Percentiles rank a stretch among this genome's conserved stretches.
phyloP scores from a whole-genome alignment of 495 filamentous ascomycete genomes.

The Amphirosellinia nigrospora region DNA sequence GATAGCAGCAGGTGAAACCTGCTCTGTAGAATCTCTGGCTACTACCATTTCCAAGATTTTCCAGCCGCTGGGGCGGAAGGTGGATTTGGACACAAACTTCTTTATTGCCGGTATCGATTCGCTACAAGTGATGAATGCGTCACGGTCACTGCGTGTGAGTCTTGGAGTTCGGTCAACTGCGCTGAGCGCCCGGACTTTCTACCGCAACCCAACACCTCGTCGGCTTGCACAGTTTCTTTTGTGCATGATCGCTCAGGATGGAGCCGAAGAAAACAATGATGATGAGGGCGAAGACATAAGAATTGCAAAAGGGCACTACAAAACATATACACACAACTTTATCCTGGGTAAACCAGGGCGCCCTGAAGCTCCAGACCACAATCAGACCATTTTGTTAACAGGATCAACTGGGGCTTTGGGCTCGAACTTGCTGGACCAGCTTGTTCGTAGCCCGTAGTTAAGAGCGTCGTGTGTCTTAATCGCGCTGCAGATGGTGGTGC shows the following conservation, averaged over 20 bases:
- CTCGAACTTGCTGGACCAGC: slow-evolving; percentile 54
- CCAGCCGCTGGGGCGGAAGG: slow-evolving; percentile 27
- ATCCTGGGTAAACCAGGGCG: slow-evolving; percentile 28
- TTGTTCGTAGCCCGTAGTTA: slow-evolving; percentile 41
- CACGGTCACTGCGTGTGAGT: slow-evolving; percentile 34
- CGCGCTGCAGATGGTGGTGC: slow-evolving; percentile 42
- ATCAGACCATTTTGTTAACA: slow-evolving; percentile 55
- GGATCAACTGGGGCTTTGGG: slow-evolving; percentile 62
- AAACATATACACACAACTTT: slow-evolving; percentile 41
- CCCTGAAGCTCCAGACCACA: slow-evolving; percentile 32
- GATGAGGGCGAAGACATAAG: not conserved
- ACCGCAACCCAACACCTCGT: slow-evolving; percentile 38
- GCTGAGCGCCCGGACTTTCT: slow-evolving; percentile 40
- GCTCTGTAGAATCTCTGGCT: not conserved
- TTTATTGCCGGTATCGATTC: slow-evolving; percentile 55
- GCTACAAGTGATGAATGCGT: slow-evolving; percentile 47
- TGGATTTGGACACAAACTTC: slow-evolving; percentile 43
- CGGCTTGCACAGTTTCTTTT: slow-evolving; percentile 40
- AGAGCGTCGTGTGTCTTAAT: slow-evolving; percentile 60
- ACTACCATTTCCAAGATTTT: slow-evolving; percentile 26
- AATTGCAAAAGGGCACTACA: slow-evolving; percentile 12
- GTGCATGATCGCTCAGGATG: slow-evolving; percentile 15
- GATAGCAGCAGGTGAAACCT: not conserved
- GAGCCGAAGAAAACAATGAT: not conserved
- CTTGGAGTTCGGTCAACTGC: slow-evolving; percentile 30